Conservation (phyloP, 2,329 filamentous ascomycete genomes). For the Trichoderma polysporum region DNA sequence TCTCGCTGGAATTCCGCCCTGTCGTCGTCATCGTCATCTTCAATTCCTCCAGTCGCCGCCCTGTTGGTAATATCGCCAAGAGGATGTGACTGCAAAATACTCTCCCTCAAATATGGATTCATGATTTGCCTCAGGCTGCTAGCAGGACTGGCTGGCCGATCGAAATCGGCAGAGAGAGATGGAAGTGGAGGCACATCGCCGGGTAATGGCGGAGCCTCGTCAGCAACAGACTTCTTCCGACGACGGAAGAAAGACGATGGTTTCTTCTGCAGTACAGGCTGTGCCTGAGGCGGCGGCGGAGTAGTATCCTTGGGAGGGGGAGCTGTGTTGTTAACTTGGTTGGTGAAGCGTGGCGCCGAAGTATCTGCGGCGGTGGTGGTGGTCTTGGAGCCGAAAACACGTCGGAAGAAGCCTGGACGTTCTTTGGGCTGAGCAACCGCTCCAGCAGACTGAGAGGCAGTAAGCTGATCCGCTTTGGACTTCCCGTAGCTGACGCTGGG, state of each 20-base stretch:
- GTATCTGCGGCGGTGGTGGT: constrained; percentile 25
- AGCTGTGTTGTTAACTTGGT: constrained; percentile 44
- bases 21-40: constrained; percentile 30
- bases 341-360: constrained; percentile 33
- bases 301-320: constrained; percentile 51
- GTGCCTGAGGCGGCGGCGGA: constrained; percentile 47
- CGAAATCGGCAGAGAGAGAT: constrained; percentile 35
- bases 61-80: constrained; percentile 30
- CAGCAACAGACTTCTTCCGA: constrained; percentile 84
- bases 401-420: constrained; percentile 84
- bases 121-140: constrained; percentile 84
- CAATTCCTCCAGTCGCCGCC: constrained; percentile 16
- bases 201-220: constrained; percentile 62
- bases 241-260: constrained; percentile 91
- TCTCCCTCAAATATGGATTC: constrained; percentile 70
- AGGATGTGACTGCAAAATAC: constrained; percentile 23
- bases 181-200: constrained; percentile 44
- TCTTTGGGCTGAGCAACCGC: constrained; percentile 57
- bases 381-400: constrained; percentile 78
- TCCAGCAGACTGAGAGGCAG: constrained; percentile 39
- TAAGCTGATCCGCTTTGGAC: constrained; percentile 48
- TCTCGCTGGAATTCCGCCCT: constrained; percentile 49
- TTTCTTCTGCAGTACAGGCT: constrained; percentile 74
- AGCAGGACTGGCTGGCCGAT: constrained; percentile 59
- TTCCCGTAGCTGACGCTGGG: constrained; percentile 61